Base-by-base conservation (phyloP, 2,329 filamentous ascomycete species). In the Sclerotinia spermophila region DNA sequence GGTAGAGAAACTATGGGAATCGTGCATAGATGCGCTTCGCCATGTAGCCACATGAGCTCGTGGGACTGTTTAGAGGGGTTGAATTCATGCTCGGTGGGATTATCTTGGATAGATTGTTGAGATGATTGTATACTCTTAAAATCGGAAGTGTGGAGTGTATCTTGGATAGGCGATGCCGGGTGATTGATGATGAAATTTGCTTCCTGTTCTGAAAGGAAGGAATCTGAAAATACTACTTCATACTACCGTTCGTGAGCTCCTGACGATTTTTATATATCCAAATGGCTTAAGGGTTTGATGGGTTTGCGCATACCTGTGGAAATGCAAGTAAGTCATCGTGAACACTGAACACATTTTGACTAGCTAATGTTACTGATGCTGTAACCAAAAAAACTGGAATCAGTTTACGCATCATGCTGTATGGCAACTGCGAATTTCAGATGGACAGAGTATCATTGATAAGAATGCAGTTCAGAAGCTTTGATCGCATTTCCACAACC, bases 251-350 rank as follows among this genome's bases (percentile, higher is more conserved):
- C 72, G 71, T 78, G 73, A 77, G 75, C 56, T 71, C 24, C 27
- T 40, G 33, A 45, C 42, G 30, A 44, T 21, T n/a, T 62, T 13
- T n/a, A n/a, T n/a, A 38, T 35, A 40, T 42, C 24, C 7, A n/a
- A 27, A 17, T 51, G 17, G 67, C 27, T 35, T 30, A 24, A 35
- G 21, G 27, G 15, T 21, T 51, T 30, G 66, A 53, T 44, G 27
- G 33, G 33, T 33, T 51, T 42, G 67, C 59, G 65, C 56, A 71
- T 83, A 91, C 89, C 82, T 91, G 89, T 27, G 90, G 90, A 79
- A 87, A 92, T 24, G 90, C 90, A 68, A 92, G 84, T 40, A 93
- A 79, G 78, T 93, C 90, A 80, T 92, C 90, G 75, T 91, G 86
- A 24, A 92, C 89, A 79, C 87, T 92, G 82, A 92, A 92, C 30